Evolutionary conservation across 1,139 yeast genomes (phyloP).

Genomic region (Kodamaea sp.): DNA sequence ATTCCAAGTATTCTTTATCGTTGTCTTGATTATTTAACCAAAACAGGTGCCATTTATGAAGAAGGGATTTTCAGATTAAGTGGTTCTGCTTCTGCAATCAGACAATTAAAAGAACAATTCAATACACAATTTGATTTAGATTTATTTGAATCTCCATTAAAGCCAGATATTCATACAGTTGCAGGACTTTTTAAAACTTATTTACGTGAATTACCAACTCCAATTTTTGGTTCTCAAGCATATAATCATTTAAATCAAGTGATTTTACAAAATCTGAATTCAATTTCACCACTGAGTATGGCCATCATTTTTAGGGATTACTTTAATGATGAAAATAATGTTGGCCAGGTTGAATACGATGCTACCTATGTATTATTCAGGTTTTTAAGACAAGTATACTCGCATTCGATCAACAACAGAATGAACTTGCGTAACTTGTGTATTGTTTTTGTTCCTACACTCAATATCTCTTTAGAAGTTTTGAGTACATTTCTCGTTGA

Average conservation of each 20-base stretch:
- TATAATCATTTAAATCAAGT: conserved; percentile 35
- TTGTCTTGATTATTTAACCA: conserved; percentile 67
- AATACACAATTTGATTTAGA: conserved; percentile 66
- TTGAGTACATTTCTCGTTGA: conserved; percentile 62
- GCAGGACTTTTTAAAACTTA: conserved; percentile 76
- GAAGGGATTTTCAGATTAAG: conserved; percentile 91
- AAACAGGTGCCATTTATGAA: conserved; percentile 70
- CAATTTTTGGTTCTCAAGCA: conserved; percentile 53
- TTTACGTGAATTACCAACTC: conserved; percentile 65
- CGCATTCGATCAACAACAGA: conserved; percentile 63
- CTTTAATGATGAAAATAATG: conserved; percentile 22
- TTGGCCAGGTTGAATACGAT: conserved; percentile 50
- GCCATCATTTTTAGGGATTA: conserved; percentile 33
- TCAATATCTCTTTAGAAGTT: conserved; percentile 66
- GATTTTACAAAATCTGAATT: conserved; percentile 14
- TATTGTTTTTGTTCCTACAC: conserved; percentile 83
- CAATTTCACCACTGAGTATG: conserved; percentile 18
- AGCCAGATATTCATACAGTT: conserved; percentile 68
- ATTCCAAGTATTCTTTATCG: conserved; percentile 79
- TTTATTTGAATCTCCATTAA: conserved; percentile 40
- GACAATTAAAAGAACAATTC: conserved; percentile 68
- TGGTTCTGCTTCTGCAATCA: conserved; percentile 81
- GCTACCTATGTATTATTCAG: conserved; percentile 63
- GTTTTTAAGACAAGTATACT: conserved; percentile 62
- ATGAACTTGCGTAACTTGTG: conserved; percentile 80